phyloP scores from a whole-genome alignment of 2,329 filamentous ascomycete genomes.

The Metarhizium anisopliae region DNA sequence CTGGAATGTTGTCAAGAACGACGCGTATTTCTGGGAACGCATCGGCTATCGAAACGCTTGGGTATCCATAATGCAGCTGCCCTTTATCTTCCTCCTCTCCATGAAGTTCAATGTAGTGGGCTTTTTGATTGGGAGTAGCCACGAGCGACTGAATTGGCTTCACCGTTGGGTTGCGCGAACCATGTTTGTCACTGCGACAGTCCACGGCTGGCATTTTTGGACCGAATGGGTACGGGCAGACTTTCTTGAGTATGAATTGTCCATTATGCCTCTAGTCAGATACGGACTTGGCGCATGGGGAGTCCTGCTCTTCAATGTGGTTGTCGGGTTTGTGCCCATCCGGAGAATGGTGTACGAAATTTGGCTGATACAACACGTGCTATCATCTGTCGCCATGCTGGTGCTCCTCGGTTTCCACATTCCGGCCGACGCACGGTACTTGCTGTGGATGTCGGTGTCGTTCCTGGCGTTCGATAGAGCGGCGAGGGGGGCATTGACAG shows the following conservation, averaged over 20 bases:
- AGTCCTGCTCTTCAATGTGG: constrained; percentile 54
- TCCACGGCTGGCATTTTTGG: constrained; percentile 65
- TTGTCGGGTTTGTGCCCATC: constrained; percentile 55
- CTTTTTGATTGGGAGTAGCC: constrained; percentile 50
- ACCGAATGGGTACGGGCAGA: constrained; percentile 51
- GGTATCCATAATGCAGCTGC: constrained; percentile 56
- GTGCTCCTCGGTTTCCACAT: constrained; percentile 57
- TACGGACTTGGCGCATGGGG: constrained; percentile 61
- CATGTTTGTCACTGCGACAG: constrained; percentile 57
- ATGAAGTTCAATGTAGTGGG: constrained; percentile 53
- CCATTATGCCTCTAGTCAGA: constrained; percentile 54
- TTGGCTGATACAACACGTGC: constrained; percentile 60
- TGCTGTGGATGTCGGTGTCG: constrained; percentile 58
- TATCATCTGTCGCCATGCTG: constrained; percentile 51
- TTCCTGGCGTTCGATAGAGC: constrained; percentile 54
- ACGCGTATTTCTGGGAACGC: constrained; percentile 52
- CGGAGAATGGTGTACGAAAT: constrained; percentile 60
- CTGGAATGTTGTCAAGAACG: constrained; percentile 36
- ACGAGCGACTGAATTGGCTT: constrained; percentile 65
- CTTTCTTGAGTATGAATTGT: constrained; percentile 49
- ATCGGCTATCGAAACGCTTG: constrained; percentile 61
- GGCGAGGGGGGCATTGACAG: constrained; percentile 37
- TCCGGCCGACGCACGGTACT: constrained; percentile 47
- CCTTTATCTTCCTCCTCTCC: constrained; percentile 53
- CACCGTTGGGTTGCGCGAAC: constrained; percentile 65